A percentile compares a stretch with the other conserved stretches of the same genome.
phyloP scores from a whole-genome alignment of 768 basidiomycete species.

The Termitomyces sp. region DNA sequence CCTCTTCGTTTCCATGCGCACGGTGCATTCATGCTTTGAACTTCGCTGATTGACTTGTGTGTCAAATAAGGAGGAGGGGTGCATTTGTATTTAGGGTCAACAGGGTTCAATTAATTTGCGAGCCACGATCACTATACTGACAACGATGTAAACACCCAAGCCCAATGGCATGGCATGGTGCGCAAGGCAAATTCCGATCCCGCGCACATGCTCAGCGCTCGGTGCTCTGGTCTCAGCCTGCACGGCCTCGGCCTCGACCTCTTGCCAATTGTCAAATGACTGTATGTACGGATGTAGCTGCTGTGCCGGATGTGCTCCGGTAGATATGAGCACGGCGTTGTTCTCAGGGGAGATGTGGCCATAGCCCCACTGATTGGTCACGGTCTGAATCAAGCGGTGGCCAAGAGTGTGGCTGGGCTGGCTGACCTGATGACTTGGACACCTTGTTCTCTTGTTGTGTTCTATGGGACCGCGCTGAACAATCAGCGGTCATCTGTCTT shows the following conservation, averaged over 20 bases:
- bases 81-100: not conserved
- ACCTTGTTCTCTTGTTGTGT: not conserved
- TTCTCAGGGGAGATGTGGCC: not conserved
- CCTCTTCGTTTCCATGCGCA: constrained; percentile 1
- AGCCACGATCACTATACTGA: not conserved
- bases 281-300: not conserved
- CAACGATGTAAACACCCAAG: not conserved
- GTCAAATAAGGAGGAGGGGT: not conserved
- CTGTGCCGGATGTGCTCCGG: not conserved
- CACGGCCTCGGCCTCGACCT: not conserved
- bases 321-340: not conserved
- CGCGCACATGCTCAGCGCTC: not conserved
- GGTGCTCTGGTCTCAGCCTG: not conserved
- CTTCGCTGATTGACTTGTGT: not conserved
- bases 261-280: not conserved
- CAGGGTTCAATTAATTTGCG: not conserved
- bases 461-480: not conserved
- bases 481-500: not conserved
- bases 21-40: not conserved
- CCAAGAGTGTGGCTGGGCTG: no score
- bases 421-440: not conserved
- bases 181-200: not conserved
- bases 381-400: no score
- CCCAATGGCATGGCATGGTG: not conserved
- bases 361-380: not conserved